Evolutionary conservation across 1,284 basidiomycete species (phyloP).

Genomic region (Singerocomus inundabilis): DNA sequence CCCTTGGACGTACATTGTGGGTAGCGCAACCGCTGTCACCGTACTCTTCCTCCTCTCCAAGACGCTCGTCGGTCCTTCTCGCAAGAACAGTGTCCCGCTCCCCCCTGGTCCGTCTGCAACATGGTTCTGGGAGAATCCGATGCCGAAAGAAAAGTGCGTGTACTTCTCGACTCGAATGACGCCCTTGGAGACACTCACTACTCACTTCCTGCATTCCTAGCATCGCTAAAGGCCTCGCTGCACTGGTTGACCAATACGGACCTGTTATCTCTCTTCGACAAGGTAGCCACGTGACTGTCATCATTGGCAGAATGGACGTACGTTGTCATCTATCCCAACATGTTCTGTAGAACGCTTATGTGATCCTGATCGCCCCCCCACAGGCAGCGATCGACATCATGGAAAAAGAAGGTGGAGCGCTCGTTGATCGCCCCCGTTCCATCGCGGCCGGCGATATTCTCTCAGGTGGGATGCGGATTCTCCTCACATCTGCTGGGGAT

Average conservation of each 20-base stretch:
- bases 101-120: no score
- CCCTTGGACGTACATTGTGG: no score
- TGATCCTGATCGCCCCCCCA: not conserved
- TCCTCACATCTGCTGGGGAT: constrained; percentile 24
- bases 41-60: no score
- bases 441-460: constrained; percentile 33
- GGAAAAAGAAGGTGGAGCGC: constrained; percentile 36
- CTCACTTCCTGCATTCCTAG: constrained; percentile 15
- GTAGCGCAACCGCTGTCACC: no score
- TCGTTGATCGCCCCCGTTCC: constrained; percentile 34
- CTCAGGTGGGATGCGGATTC: constrained; percentile 30
- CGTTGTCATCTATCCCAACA: not conserved
- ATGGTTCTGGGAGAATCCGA: constrained; percentile 22
- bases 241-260: constrained; percentile 36
- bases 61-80: no score
- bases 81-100: no score
- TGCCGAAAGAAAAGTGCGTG: constrained; percentile 25
- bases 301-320: constrained; percentile 35
- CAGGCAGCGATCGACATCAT: constrained; percentile 38
- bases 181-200: not conserved
- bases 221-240: no score
- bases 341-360: no score
- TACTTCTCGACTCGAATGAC: no score
- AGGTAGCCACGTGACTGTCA: constrained; percentile 27
- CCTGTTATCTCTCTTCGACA: constrained; percentile 33